These are phyloP conservation scores for Penicillium mononematosum DNA, from an alignment of 495 filamentous ascomycete species.

Conservation along the genomic window DNA sequence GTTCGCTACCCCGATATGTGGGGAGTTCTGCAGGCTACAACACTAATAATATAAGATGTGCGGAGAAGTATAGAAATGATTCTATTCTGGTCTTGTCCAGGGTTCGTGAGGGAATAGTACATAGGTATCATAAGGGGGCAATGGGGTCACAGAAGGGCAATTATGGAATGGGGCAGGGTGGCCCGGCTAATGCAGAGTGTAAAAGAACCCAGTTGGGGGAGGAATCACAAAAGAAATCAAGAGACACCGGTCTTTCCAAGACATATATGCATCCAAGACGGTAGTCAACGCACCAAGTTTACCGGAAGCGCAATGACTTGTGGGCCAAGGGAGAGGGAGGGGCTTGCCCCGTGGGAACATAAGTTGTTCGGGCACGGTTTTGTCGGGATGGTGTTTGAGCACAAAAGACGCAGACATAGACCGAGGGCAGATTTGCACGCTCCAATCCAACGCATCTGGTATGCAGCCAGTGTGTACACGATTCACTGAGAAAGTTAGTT, in stretches of 20 bases:
- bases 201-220: slow-evolving; percentile 10
- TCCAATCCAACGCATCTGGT: slow-evolving; percentile 73
- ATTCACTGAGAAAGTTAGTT: slow-evolving; percentile 58
- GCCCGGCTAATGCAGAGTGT: slow-evolving; percentile 26
- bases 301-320: slow-evolving; percentile 58
- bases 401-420: slow-evolving; percentile 81
- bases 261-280: slow-evolving; percentile 16
- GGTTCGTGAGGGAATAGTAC: slow-evolving; percentile 28
- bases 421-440: slow-evolving; percentile 60
- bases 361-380: slow-evolving; percentile 58
- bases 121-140: slow-evolving; percentile 35
- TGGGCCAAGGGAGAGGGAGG: slow-evolving; percentile 63
- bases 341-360: slow-evolving; percentile 42
- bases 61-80: slow-evolving; percentile 12
- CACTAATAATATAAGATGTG: slow-evolving; percentile 2
- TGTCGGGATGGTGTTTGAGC: slow-evolving; percentile 70
- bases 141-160: slow-evolving; percentile 10
- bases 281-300: slow-evolving; percentile 11
- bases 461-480: slow-evolving; percentile 84
- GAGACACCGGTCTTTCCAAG: slow-evolving; percentile 16
- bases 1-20: slow-evolving; percentile 13
- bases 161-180: slow-evolving; percentile 24
- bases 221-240: slow-evolving; percentile 29
- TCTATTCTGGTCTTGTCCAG: slow-evolving; percentile 14
- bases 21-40: slow-evolving; percentile 9